Evolutionary conservation across 306 rosid genomes (phyloP).

Genomic region (Vigna hirtella): DNA sequence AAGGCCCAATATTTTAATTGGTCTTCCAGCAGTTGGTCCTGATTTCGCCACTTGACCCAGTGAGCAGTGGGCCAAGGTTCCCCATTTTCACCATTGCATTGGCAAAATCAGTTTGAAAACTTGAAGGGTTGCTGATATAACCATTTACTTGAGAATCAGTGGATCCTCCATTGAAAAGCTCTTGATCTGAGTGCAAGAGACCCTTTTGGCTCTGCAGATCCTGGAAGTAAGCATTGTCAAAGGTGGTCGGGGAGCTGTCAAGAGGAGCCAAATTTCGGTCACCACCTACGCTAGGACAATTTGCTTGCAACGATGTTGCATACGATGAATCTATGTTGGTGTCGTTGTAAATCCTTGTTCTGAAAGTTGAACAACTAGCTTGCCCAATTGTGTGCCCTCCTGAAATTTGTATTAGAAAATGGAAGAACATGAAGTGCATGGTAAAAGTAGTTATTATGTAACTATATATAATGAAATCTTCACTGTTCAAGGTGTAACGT

Average conservation of each 20-base stretch:
- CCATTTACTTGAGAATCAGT: slow-evolving; percentile 53
- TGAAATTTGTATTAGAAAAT: neutral
- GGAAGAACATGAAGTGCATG: neutral
- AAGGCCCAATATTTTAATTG: slow-evolving; percentile 39
- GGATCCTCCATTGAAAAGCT: slow-evolving; percentile 61
- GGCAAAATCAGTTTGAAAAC: slow-evolving; percentile 57
- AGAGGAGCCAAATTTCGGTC: slow-evolving; percentile 56
- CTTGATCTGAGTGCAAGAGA: slow-evolving; percentile 67
- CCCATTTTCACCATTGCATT: slow-evolving; percentile 71
- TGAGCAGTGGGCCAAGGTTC: slow-evolving; percentile 55
- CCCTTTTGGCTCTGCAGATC: slow-evolving; percentile 57
- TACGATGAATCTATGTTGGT: slow-evolving; percentile 58
- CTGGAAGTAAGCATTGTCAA: slow-evolving; percentile 62
- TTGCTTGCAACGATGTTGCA: slow-evolving; percentile 46
- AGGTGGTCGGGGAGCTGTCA: slow-evolving; percentile 44
- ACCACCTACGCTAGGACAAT: slow-evolving; percentile 64
- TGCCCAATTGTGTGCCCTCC: slow-evolving; percentile 76
- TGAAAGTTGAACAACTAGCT: slow-evolving; percentile 55
- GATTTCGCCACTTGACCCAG: slow-evolving; percentile 59
- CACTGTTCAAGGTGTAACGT: too few species aligned
- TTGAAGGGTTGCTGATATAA: slow-evolving; percentile 40
- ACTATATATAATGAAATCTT: neutral
- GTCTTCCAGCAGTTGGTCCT: slow-evolving; percentile 51
- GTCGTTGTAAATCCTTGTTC: slow-evolving; percentile 63
- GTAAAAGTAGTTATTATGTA: neutral